A percentile compares a stretch with the other conserved stretches of the same genome.
phyloP scores from a whole-genome alignment of 1,139 yeast species.

The Arxiozyma bovina region DNA sequence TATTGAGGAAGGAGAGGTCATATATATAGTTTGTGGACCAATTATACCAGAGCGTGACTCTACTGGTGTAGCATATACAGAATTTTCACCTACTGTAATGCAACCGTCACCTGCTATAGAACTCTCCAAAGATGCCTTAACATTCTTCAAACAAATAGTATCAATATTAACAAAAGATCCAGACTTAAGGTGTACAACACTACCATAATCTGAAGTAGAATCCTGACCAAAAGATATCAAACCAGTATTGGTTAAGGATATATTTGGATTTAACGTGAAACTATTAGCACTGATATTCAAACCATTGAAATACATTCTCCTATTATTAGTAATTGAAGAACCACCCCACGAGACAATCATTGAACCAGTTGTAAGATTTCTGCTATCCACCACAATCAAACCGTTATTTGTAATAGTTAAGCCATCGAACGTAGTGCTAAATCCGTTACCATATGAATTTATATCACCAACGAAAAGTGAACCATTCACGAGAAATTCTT shows the following conservation, averaged over 20 bases:
- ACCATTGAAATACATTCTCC: constrained; percentile 13
- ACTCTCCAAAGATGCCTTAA: constrained; percentile 6
- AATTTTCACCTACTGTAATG: constrained; percentile 11
- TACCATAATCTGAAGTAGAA: constrained; percentile 5
- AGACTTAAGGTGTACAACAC: constrained; percentile 7
- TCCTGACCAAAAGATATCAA: constrained; percentile 10
- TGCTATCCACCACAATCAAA: constrained; percentile 11
- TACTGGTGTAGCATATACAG: constrained; percentile 9
- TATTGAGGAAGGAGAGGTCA: constrained; percentile 10
- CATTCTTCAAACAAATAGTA: constrained; percentile 13
- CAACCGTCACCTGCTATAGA: constrained; percentile 13
- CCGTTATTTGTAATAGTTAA: constrained; percentile 9
- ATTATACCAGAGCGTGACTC: constrained; percentile 3
- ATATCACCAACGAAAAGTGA: constrained; percentile 12
- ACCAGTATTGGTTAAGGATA: constrained; percentile 10
- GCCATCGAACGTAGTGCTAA: constrained; percentile 4
- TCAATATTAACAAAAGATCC: constrained; percentile 10
- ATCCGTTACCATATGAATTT: constrained; percentile 5
- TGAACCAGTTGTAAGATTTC: constrained; percentile 9
- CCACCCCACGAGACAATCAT: constrained; percentile 10
- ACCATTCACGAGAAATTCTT: constrained; percentile 8
- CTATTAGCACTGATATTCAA: constrained; percentile 6
- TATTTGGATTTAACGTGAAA: constrained; percentile 7
- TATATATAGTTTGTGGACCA: constrained; percentile 12
- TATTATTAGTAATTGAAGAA: constrained; percentile 8